Evolutionary conservation across 1,139 yeast species (phyloP).

Genomic region (Geotrichum klebahnii): DNA sequence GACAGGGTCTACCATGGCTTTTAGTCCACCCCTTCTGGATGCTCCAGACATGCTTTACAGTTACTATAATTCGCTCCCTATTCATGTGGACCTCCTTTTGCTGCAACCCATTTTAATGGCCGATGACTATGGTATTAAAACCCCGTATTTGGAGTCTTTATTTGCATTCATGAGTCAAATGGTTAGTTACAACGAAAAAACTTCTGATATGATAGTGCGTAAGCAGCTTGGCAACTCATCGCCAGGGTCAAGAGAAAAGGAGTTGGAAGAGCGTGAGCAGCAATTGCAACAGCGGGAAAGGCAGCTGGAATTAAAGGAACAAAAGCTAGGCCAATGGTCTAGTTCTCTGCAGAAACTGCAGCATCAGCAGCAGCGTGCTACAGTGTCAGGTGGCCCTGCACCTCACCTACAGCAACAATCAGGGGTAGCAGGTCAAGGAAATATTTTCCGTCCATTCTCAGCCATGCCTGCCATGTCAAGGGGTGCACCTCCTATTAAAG

Average conservation of each 20-base stretch:
- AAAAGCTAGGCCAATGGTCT: conserved; percentile 7
- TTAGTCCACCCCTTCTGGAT: conserved; percentile 36
- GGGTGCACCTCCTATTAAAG: background rate
- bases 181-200: conserved; percentile 7
- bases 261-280: conserved; percentile 8
- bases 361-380: background rate
- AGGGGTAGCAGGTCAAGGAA: too few relatives aligned
- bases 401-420: too few relatives aligned
- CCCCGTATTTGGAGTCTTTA: conserved; percentile 83
- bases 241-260: background rate
- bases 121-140: conserved; percentile 76
- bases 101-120: conserved; percentile 83
- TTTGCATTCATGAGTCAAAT: conserved; percentile 47
- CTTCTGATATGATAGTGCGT: background rate
- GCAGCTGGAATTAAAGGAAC: conserved; percentile 5
- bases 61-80: conserved; percentile 50
- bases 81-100: conserved; percentile 68
- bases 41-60: conserved; percentile 58
- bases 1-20: background rate
- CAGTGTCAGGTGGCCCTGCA: too few relatives aligned
- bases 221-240: background rate
- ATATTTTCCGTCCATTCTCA: too few relatives aligned
- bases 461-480: too few relatives aligned
- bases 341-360: conserved; percentile 8
- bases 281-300: conserved; percentile 3